These are phyloP conservation scores for Eucalyptus cloeziana DNA, from an alignment of 345 rosid genomes.

Conservation along the genomic window DNA sequence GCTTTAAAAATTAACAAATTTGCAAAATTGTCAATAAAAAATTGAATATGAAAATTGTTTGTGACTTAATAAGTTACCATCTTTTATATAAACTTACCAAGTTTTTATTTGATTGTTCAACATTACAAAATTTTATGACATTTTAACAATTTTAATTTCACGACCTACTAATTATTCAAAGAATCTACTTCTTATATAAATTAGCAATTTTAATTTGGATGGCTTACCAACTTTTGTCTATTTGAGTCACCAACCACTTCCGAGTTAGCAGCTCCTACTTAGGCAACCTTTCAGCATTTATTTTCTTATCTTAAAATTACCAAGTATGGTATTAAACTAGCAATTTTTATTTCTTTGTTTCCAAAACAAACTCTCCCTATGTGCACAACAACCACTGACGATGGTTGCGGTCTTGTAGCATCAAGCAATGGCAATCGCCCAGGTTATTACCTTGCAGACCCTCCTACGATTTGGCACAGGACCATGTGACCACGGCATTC, in stretches of 20 bases:
- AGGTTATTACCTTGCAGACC: neutral
- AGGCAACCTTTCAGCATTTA: neutral
- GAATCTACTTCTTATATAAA: neutral
- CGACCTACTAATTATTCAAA: neutral
- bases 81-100: neutral
- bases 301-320: neutral
- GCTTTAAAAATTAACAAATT: neutral
- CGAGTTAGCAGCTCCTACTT: neutral
- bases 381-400: neutral
- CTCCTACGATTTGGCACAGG: neutral
- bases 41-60: neutral
- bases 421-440: neutral
- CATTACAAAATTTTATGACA: neutral
- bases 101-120: neutral
- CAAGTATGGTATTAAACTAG: neutral
- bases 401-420: neutral
- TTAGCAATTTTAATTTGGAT: neutral
- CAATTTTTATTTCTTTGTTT: neutral
- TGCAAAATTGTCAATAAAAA: neutral
- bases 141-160: neutral
- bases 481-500: neutral
- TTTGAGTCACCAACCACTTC: neutral
- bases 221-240: neutral
- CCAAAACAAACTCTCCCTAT: neutral
- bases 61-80: neutral